These are phyloP conservation scores for Agroathelia rolfsii DNA, from an alignment of 1,284 basidiomycete species.

Conservation along the genomic window DNA sequence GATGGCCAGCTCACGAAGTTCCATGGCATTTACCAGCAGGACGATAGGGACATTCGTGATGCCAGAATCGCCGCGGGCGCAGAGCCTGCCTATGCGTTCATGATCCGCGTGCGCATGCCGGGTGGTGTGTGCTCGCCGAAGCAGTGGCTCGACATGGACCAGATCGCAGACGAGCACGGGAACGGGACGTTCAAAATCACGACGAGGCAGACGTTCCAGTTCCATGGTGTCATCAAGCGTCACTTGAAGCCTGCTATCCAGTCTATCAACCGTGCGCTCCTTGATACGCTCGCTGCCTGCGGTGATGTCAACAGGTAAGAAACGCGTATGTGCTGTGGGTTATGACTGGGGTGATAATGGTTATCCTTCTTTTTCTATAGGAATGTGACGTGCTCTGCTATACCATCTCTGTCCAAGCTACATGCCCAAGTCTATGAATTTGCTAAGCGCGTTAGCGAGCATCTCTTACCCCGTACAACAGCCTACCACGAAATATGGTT, in stretches of 20 bases:
- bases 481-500: conserved; percentile 99
- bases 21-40: conserved; percentile 96
- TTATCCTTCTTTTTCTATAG: conserved; percentile 27
- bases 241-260: conserved; percentile 96
- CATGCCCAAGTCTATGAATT: conserved; percentile 84
- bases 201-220: conserved; percentile 98
- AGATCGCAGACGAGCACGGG: conserved; percentile 92
- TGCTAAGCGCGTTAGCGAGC: conserved; percentile 78
- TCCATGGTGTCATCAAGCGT: conserved; percentile 96
- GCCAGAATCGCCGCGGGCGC: conserved; percentile 89
- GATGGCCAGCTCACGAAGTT: conserved; percentile 98
- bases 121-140: conserved; percentile 87
- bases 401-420: conserved; percentile 79
- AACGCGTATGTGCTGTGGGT: conserved; percentile 4
- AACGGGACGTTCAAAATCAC: conserved; percentile 96
- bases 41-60: conserved; percentile 96
- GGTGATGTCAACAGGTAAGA: conserved; percentile 91
- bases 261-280: conserved; percentile 84
- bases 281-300: conserved; percentile 97
- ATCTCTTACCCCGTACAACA: conserved; percentile 82
- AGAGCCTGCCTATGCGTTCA: conserved; percentile 96
- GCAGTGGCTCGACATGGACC: conserved; percentile 95
- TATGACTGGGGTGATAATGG: conserved; percentile 2
- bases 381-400: conserved; percentile 89
- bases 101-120: conserved; percentile 96